A percentile compares a stretch with the other conserved stretches of the same genome.
These are phyloP conservation scores for Ceratobasidium sp. DNA, from an alignment of 1,284 basidiomycete genomes.

Conservation along the genomic window DNA sequence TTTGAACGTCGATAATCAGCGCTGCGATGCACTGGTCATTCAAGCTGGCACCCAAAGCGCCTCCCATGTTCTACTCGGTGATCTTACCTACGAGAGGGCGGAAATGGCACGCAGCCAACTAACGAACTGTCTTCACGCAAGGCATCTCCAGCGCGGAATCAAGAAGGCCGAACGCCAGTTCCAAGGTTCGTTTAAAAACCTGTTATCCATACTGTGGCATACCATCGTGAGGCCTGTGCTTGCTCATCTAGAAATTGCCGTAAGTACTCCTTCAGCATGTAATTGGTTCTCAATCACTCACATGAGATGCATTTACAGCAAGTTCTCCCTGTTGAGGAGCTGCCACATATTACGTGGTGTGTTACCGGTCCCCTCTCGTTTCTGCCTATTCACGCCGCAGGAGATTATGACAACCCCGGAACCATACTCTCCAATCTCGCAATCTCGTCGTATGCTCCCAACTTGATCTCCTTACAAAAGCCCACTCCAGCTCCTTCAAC, in stretches of 20 bases:
- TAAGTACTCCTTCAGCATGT: background rate
- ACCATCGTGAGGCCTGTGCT: background rate
- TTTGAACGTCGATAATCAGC: background rate
- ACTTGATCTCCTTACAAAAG: background rate
- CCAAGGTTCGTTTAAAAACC: background rate
- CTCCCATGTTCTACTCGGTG: background rate
- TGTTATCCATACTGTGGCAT: background rate
- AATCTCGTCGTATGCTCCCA: background rate
- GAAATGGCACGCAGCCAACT: background rate
- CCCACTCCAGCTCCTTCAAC: background rate
- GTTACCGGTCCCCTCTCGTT: background rate
- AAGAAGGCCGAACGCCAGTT: background rate
- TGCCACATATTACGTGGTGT: background rate
- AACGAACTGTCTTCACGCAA: background rate
- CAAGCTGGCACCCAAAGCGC: background rate
- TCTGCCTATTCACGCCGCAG: background rate
- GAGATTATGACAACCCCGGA: background rate
- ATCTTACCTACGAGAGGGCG: background rate
- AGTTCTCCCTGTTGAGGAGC: background rate
- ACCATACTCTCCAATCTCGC: background rate
- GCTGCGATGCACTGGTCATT: background rate
- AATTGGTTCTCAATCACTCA: background rate
- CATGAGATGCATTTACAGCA: background rate
- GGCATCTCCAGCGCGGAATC: background rate
- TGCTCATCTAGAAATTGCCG: background rate